These are phyloP conservation scores for Chlorencoelia australis DNA, from an alignment of 2,329 filamentous ascomycete species.

Conservation along the genomic window DNA sequence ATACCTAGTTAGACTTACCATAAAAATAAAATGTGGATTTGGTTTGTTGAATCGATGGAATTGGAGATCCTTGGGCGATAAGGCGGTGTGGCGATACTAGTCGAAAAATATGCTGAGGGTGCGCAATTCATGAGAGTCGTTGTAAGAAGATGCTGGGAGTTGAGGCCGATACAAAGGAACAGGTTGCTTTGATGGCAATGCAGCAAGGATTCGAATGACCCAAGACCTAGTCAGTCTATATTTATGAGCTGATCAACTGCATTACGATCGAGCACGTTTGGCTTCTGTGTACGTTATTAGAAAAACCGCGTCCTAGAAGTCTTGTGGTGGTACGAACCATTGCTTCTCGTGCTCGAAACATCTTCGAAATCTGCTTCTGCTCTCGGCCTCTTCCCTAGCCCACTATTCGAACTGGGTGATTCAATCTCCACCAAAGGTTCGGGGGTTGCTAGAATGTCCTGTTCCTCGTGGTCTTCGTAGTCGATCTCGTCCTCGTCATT, in stretches of 20 bases:
- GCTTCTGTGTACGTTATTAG: slow-evolving; percentile 21
- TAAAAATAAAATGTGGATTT: background rate
- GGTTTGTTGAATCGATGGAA: too few species aligned
- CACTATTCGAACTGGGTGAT: slow-evolving; percentile 11
- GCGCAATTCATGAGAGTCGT: too few species aligned
- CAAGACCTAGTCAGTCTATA: too few species aligned
- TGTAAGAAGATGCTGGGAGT: too few species aligned
- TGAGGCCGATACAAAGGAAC: too few species aligned
- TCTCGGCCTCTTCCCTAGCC: slow-evolving; percentile 21
- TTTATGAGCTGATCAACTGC: background rate
- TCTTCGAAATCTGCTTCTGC: slow-evolving; percentile 19
- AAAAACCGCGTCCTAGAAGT: background rate
- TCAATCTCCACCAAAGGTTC: slow-evolving; percentile 4
- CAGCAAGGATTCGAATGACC: too few species aligned
- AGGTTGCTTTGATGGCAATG: too few species aligned
- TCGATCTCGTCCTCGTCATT: slow-evolving; percentile 23
- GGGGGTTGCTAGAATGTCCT: slow-evolving; percentile 2
- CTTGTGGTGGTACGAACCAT: slow-evolving; percentile 16
- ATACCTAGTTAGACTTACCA: slow-evolving; percentile 24
- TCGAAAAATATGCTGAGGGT: too few species aligned
- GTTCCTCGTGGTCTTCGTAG: slow-evolving; percentile 22
- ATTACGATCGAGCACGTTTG: slow-evolving; percentile 25
- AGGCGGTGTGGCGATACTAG: too few species aligned
- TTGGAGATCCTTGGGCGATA: too few species aligned
- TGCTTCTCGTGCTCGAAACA: slow-evolving; percentile 8